Base-by-base conservation (phyloP, 768 basidiomycete genomes). In the Lyophyllum semitale region DNA sequence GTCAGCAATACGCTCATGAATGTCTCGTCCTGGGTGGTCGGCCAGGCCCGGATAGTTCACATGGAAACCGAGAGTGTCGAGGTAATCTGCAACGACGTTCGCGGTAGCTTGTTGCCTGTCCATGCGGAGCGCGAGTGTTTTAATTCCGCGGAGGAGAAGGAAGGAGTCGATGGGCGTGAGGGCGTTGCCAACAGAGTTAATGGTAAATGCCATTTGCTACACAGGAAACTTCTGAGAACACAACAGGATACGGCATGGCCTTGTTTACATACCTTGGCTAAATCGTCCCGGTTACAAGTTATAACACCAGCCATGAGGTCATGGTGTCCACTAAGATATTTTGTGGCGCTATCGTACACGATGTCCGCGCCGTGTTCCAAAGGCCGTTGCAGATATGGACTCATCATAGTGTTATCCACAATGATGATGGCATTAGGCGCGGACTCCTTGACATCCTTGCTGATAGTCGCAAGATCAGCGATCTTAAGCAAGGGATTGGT, bases 381-480 rank as follows among this genome's bases (percentile, higher is more conserved):
- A 11, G 97, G 97, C 54, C 95, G 77, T 68, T 96, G 95, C 8
- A 98, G 79, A 72, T 98, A 98, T 15, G 97, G 96, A 67, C 95
- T 97, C 96, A 98, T 98, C 97, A 98, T 98, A 57, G 97, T 98
- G 68, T 99, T 98, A 71, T 98, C 97, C 20, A 94, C 93, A 33
- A 95, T 90, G 50, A 95, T 75, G 61, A 94, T 63, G 1, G 93
- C 94, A 64, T 90, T 83, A 8, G 88, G 87, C 17, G 88, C 88
- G 46, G 81, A 81, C 64, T 88, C 84, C 66, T 95, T 95, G 61
- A 96, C 91, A 61, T 93, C 81, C 51, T 83, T 80, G 61, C 88
- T 85, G 63, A 99, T 96, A 25, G 77, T 77, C 6, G 88, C 89
- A 48, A 99, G 79, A 71, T 98, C 96, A 18, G 85, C 91, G 52